phyloP scores from a whole-genome alignment of 139 green algal genomes.

The Closterium sp. region DNA sequence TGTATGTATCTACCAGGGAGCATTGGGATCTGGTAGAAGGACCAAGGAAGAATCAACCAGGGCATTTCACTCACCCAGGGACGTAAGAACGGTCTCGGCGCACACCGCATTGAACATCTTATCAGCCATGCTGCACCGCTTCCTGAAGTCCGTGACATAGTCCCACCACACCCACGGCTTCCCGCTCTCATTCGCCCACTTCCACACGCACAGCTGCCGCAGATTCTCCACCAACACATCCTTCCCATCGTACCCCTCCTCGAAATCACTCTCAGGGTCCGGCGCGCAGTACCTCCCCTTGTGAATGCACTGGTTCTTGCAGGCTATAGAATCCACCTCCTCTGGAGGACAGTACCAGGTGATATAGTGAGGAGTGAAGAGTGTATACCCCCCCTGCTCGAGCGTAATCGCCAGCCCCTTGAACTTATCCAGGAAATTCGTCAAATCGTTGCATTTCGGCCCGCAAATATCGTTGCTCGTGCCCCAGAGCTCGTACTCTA shows the following conservation, averaged over 20 bases:
- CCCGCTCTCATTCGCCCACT: conserved; percentile 58
- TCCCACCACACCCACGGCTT: conserved; percentile 83
- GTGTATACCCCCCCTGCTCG: conserved; percentile 65
- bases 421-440: conserved; percentile 74
- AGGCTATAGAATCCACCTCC: conserved; percentile 62
- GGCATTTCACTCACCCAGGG: conserved; percentile 19
- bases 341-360: conserved; percentile 72
- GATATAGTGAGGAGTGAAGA: conserved; percentile 88
- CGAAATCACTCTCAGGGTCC: conserved; percentile 62
- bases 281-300: conserved; percentile 77
- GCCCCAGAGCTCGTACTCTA: conserved; percentile 91
- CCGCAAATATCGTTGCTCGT: conserved; percentile 84
- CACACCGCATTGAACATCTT: conserved; percentile 73
- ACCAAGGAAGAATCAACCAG: too few relatives aligned
- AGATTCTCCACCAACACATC: conserved; percentile 83
- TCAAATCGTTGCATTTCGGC: conserved; percentile 70
- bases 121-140: conserved; percentile 68
- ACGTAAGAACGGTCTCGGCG: conserved; percentile 63
- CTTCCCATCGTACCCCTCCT: conserved; percentile 54
- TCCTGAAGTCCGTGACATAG: conserved; percentile 72
- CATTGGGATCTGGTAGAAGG: too few relatives aligned
- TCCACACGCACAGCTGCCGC: conserved; percentile 81
- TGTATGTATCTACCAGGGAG: too few relatives aligned
- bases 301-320: conserved; percentile 79
- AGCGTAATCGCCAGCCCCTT: conserved; percentile 61